A percentile compares a stretch with the other conserved stretches of the same genome.
phyloP scores from a whole-genome alignment of 23 red algal genomes.

The Pyropia haitanensis region DNA sequence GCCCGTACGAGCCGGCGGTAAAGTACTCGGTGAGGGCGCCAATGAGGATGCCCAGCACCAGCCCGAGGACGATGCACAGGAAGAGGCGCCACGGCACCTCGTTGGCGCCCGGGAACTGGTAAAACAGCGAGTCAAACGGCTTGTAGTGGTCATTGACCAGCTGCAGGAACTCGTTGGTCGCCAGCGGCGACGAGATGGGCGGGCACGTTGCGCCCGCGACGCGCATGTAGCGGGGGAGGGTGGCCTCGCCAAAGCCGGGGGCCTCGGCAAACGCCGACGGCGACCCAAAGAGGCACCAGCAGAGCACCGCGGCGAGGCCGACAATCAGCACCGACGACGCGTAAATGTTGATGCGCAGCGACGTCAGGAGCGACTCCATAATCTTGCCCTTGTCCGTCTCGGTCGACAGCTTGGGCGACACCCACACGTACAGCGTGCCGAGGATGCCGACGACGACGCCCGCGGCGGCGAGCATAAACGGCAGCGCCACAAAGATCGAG shows the following conservation, averaged over 20 bases:
- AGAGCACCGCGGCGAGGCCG: conserved; percentile 3
- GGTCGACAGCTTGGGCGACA: conserved; percentile 5
- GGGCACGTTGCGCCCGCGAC: not conserved
- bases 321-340: conserved; percentile 1
- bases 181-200: not conserved
- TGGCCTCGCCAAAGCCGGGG: conserved; percentile 4
- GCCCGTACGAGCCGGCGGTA: conserved; percentile 23
- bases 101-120: conserved; percentile 2
- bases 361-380: conserved; percentile 24
- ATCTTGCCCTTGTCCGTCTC: conserved; percentile 30
- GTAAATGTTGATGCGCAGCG: conserved; percentile 32
- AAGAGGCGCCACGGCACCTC: conserved; percentile 36
- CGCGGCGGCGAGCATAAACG: conserved; percentile 20
- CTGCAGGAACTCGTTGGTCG: not conserved
- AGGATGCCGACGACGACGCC: conserved; percentile 18
- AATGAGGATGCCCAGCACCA: conserved; percentile 34
- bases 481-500: conserved; percentile 38
- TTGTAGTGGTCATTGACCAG: conserved; percentile 6
- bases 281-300: conserved; percentile 7
- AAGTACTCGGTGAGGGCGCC: conserved; percentile 21
- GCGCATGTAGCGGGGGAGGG: not conserved
- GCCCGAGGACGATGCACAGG: conserved; percentile 24
- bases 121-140: conserved; percentile 15
- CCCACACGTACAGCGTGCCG: conserved; percentile 32
- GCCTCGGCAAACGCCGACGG: not conserved